Percentiles rank a stretch among this genome's conserved stretches.
Evolutionary conservation across 2,329 filamentous ascomycete genomes (phyloP).

Genomic region (Pseudopyrenochaeta lycopersici): DNA sequence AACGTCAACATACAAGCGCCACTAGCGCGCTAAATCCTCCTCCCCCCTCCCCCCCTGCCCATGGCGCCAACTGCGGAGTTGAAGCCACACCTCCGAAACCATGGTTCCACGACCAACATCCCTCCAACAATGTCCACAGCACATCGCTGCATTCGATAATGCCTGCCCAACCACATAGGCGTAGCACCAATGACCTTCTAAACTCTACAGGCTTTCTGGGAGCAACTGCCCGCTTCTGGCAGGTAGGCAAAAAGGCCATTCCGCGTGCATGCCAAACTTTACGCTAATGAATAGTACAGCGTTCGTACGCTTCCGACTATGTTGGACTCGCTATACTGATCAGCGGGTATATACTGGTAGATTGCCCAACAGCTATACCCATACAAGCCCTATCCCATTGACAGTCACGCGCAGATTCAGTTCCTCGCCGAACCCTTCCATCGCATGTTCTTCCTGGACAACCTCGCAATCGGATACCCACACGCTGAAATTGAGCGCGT

Average conservation of each 20-base stretch:
- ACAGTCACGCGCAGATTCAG: constrained; percentile 62
- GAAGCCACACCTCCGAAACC: constrained; percentile 29
- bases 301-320: constrained; percentile 89
- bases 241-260: constrained; percentile 39
- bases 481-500: constrained; percentile 87
- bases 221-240: constrained; percentile 61
- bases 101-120: constrained; percentile 9
- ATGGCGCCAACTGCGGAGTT: constrained; percentile 22
- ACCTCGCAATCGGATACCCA: constrained; percentile 84
- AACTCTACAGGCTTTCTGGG: constrained; percentile 53
- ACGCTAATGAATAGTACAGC: constrained; percentile 55
- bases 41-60: too few species aligned
- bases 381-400: neutral
- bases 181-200: constrained; percentile 31
- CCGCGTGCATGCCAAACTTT: neutral
- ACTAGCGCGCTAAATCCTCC: too few species aligned
- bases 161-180: constrained; percentile 40
- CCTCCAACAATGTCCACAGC: constrained; percentile 17
- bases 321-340: constrained; percentile 78
- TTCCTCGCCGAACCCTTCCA: constrained; percentile 85
- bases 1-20: too few species aligned
- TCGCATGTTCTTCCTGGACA: constrained; percentile 90
- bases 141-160: constrained; percentile 30
- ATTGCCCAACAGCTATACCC: constrained; percentile 13
- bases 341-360: constrained; percentile 70